Evolutionary conservation across 148 eudicot genomes (phyloP), one percentile per base, ranked within the genome.

Genomic region (Talinum fruticosum): DNA sequence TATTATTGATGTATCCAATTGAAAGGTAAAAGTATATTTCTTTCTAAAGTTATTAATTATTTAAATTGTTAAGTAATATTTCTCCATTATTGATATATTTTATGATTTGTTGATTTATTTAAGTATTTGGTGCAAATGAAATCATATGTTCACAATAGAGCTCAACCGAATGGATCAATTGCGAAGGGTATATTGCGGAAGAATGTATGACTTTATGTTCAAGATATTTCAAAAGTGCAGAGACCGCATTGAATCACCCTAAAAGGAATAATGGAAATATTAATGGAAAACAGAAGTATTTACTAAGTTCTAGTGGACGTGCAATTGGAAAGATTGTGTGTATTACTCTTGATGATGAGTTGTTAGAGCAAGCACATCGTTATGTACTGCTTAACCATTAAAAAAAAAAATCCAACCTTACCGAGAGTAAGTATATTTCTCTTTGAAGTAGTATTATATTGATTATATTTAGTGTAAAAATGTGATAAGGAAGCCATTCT

Each of bases 61-160:
- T 61, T 14, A 3, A 4, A 29, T 6, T 65, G 0, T 12, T 30
- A 65, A 5, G 4, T 21, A 29, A 0, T 65, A 18, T 29, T 65
- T 29, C 18, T 65, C n/a, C 30, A 65, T 16, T 65, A 29, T 29
- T 12, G 5, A 14, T 29, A 12, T n/a, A 23, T 14, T 30, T 5
- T 28, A 21, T 16, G 44, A 34, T 59, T 59, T n/a, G 12, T 59
- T 59, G 26, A 1, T 59, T 51, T 66, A 5, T 8, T 5, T 4
- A 70, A 51, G 30, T 70, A 35, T 36, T 35, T 70, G 15, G 73
- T 70, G 44, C 73, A 21, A 3, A 29, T 70, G 16, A 71, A 71
- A 44, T 71, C 35, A 44, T 71, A 71, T 44, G 74, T 71, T 24
- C 33, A 2, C 10, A 70, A 70, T 70, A 70, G 73, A 70, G 51